These are phyloP conservation scores for Cucumis hystrix DNA, from an alignment of 306 rosid species.

Conservation along the genomic window DNA sequence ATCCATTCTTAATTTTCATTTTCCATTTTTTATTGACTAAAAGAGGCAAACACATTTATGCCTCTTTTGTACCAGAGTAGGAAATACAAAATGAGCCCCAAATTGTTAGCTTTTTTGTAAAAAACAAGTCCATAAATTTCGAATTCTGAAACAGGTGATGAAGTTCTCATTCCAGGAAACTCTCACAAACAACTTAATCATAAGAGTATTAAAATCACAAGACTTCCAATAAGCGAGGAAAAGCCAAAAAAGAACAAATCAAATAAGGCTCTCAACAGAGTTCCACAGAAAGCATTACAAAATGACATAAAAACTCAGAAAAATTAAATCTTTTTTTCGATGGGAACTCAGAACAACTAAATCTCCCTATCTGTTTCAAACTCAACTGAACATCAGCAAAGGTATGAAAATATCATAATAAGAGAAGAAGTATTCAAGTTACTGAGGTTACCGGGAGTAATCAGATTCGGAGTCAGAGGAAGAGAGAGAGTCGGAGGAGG, in stretches of 20 bases:
- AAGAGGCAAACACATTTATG: background rate
- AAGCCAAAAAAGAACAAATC: background rate
- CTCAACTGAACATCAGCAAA: background rate
- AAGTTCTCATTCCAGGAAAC: background rate
- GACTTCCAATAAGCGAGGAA: background rate
- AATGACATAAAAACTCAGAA: background rate
- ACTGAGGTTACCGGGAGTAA: slow-evolving; percentile 32
- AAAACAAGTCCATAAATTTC: background rate
- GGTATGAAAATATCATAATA: background rate
- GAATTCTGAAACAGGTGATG: background rate
- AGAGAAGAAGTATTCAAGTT: background rate
- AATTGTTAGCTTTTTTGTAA: background rate
- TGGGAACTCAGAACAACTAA: background rate
- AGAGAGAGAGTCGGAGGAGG: slow-evolving; percentile 36
- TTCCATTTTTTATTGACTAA: background rate
- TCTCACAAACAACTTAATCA: background rate
- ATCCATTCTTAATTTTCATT: background rate
- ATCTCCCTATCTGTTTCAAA: background rate
- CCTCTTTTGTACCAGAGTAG: background rate
- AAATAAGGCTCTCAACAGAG: background rate
- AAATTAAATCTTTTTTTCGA: background rate
- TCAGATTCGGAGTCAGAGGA: slow-evolving; percentile 39
- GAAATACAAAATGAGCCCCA: background rate
- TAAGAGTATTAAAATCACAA: background rate
- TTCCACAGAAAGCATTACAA: background rate